Percentiles rank a stretch among this genome's conserved stretches.
Conservation (phyloP, 2,329 filamentous ascomycete genomes). For the Sclerotinia glacialis region DNA sequence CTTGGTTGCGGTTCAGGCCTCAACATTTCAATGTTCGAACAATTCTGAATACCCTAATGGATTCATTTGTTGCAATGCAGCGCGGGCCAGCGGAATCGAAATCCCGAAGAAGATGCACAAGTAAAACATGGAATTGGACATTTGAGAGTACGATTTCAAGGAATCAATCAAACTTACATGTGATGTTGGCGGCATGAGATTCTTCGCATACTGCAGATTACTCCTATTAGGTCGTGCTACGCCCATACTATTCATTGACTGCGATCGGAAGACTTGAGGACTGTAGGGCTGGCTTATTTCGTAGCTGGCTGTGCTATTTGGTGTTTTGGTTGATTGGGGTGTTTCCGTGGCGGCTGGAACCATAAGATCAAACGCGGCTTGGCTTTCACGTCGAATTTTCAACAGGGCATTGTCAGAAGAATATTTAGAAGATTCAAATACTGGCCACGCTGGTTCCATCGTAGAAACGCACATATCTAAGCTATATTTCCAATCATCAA, state of each 20-base stretch:
- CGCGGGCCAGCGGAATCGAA: not conserved
- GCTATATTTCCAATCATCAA: conserved; percentile 37
- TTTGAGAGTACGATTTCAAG: not conserved
- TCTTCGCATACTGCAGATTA: conserved; percentile 22
- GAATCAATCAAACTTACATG: not conserved
- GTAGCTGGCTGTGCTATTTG: conserved; percentile 31
- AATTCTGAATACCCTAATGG: not conserved
- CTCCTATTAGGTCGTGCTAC: conserved; percentile 15
- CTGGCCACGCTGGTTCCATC: conserved; percentile 36
- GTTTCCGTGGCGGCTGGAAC: conserved; percentile 29
- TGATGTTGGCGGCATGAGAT: conserved; percentile 17
- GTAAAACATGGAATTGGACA: not conserved
- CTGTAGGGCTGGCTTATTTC: conserved; percentile 29
- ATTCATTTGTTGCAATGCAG: not conserved
- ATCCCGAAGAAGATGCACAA: not conserved
- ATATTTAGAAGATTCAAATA: conserved; percentile 33
- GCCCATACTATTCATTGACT: conserved; percentile 20
- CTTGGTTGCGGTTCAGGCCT: not conserved
- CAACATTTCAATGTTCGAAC: not conserved
- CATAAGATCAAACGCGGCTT: conserved; percentile 35
- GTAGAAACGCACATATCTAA: conserved; percentile 34
- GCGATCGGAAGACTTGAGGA: conserved; percentile 28
- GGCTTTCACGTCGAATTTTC: conserved; percentile 31
- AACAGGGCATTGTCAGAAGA: conserved; percentile 25
- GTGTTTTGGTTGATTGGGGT: conserved; percentile 30